A percentile compares a stretch with the other conserved stretches of the same genome.
Conservation (phyloP, 495 filamentous ascomycete species). For the Bathelium albidoporum region DNA sequence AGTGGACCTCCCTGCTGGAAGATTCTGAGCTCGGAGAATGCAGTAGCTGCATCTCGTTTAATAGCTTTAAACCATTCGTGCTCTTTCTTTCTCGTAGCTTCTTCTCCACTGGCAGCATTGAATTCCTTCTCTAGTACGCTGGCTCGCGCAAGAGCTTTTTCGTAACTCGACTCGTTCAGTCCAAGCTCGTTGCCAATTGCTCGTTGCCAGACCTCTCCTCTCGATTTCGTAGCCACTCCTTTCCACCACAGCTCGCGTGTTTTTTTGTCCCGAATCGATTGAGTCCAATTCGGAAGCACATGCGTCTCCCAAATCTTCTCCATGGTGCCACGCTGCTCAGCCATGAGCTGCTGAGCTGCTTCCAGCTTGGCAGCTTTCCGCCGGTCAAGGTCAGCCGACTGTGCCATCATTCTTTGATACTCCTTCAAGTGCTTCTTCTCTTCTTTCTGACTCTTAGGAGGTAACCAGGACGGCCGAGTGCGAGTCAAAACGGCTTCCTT, state of each 20-base stretch:
- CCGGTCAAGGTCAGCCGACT: constrained; percentile 56
- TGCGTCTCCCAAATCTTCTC: constrained; percentile 80
- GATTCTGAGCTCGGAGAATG: constrained; percentile 67
- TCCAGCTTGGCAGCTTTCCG: constrained; percentile 39
- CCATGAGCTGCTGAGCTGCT: constrained; percentile 49
- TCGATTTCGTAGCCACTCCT: constrained; percentile 66
- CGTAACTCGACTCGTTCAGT: constrained; percentile 64
- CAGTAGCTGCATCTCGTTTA: constrained; percentile 54
- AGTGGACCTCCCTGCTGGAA: constrained; percentile 65
- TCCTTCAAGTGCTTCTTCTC: constrained; percentile 85
- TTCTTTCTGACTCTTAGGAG: constrained; percentile 86
- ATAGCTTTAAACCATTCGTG: constrained; percentile 62
- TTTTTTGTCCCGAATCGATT: constrained; percentile 57
- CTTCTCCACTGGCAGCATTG: constrained; percentile 13
- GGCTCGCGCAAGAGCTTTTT: constrained; percentile 66
- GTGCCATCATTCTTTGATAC: constrained; percentile 88
- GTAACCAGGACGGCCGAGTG: constrained; percentile 89
- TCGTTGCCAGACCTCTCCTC: constrained; percentile 75
- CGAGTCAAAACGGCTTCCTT: constrained; percentile 87
- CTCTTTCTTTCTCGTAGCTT: constrained; percentile 36
- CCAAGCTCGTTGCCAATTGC: constrained; percentile 86
- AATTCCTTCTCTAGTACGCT: constrained; percentile 47
- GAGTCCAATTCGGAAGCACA: constrained; percentile 77
- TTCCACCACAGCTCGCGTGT: constrained; percentile 93
- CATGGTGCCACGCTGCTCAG: constrained; percentile 51